These are phyloP conservation scores for Aspergillus terreus DNA, from an alignment of 2,329 filamentous ascomycete genomes.

Conservation along the genomic window DNA sequence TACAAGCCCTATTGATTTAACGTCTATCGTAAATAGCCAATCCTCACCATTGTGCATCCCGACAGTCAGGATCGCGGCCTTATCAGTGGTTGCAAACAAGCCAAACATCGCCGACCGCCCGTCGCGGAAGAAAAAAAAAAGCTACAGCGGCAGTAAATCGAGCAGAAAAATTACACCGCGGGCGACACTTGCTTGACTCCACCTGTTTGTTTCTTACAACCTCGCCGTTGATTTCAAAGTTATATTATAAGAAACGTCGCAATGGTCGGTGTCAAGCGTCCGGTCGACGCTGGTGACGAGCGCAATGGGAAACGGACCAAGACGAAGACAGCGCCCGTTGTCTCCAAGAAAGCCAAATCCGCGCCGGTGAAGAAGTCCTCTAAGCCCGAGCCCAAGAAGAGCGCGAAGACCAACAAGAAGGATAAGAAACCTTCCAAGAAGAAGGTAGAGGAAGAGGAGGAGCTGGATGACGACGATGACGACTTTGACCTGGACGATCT, in stretches of 20 bases:
- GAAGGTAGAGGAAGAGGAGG: conserved; percentile 37
- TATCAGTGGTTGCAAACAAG: conserved; percentile 31
- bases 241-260: conserved; percentile 7
- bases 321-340: conserved; percentile 16
- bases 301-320: conserved; percentile 41
- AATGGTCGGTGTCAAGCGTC: conserved; percentile 43
- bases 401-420: conserved; percentile 28
- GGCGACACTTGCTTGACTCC: conserved; percentile 1
- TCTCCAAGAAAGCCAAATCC: conserved; percentile 26
- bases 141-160: conserved; percentile 6
- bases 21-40: background rate
- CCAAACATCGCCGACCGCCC: conserved; percentile 30
- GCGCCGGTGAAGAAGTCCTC: conserved; percentile 24
- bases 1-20: background rate
- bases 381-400: conserved; percentile 25
- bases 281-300: conserved; percentile 35
- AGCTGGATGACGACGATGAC: conserved; percentile 51
- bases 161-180: conserved; percentile 9
- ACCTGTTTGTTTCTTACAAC: conserved; percentile 6
- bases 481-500: conserved; percentile 56
- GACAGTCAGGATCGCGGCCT: conserved; percentile 3
- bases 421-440: conserved; percentile 33
- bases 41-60: background rate
- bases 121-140: conserved; percentile 22
- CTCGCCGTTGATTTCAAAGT: background rate